Base-by-base conservation (phyloP, 495 filamentous ascomycete species). In the Choiromyces venosus region DNA sequence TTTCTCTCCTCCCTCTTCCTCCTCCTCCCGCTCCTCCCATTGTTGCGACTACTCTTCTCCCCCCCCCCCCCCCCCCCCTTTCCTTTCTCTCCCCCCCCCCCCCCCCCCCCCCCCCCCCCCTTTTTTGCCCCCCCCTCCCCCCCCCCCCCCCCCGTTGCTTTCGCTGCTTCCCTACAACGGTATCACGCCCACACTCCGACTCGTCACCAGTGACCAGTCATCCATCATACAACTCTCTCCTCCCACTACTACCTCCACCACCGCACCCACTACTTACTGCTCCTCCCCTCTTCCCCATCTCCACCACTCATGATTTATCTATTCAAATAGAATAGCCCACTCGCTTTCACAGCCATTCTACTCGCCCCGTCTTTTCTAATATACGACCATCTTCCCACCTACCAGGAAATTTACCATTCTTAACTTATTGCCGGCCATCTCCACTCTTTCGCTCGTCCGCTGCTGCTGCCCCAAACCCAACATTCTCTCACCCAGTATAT, bases 101-200 rank as follows among this genome's bases (percentile, higher is more conserved):
- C 42, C 67, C 66, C 7, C 71, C 52, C 68, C 67, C 67, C 33
- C 56, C 56, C 52, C 71, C 61, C 74, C 74, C 74, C n/a, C n/a
- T n/a, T n/a, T n/a, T n/a, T n/a, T n/a, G n/a, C n/a, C n/a, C n/a
- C n/a, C n/a, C n/a, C n/a, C n/a, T n/a, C n/a, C 72, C 74, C 46
- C 52, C 72, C 35, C 61, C 65, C 73, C 56, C 72, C 68, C 65
- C 39, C 65, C 44, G 71, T 77, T 61, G 69, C 74, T 46, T 36
- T 72, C 66, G 56, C 65, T 39, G 35, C 69, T 65, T 44, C n/a
- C 52, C 69, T 65, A 67, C 73, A 33, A 61, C 46, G n/a, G 46
- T 29, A 61, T 61, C 52, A 61, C 52, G 52, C 52, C 18, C 52
- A 61, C 25, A 29, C 52, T 12, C 25, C 52, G 4, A 61, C 52